Conservation (phyloP, 495 filamentous ascomycete genomes). For the Viridothelium virens region DNA sequence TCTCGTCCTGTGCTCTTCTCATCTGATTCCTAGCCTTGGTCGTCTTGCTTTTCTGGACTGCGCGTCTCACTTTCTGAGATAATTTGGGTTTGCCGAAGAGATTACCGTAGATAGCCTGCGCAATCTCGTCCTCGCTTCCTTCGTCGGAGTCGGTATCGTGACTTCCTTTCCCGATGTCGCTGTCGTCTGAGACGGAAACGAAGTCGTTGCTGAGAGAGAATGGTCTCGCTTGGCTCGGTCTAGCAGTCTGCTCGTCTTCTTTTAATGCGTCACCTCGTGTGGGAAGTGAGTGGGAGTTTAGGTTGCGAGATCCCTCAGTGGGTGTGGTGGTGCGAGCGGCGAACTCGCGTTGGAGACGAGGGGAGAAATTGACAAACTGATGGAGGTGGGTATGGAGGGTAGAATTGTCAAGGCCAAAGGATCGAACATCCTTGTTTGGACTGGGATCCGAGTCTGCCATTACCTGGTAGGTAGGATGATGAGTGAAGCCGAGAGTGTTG, state of each 20-base stretch:
- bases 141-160: not conserved
- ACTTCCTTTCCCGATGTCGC: too few species aligned
- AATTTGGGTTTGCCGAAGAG: slow-evolving; percentile 1
- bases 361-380: slow-evolving; percentile 1
- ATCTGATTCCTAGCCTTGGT: not conserved
- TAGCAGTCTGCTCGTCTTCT: not conserved
- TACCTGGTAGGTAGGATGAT: not conserved
- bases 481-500: not conserved
- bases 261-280: not conserved
- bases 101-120: not conserved
- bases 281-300: not conserved
- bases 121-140: not conserved
- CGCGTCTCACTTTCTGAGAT: not conserved
- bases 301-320: not conserved
- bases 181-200: too few species aligned
- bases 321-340: not conserved
- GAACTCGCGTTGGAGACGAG: not conserved
- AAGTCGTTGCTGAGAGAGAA: not conserved
- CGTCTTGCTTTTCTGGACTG: not conserved
- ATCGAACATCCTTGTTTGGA: not conserved
- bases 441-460: not conserved
- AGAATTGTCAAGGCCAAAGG: slow-evolving; percentile 1
- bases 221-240: not conserved
- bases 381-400: not conserved
- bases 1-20: not conserved